These are phyloP conservation scores for Uronychia binucleata DNA, from an alignment of 73 alveolate species.

Conservation along the genomic window DNA sequence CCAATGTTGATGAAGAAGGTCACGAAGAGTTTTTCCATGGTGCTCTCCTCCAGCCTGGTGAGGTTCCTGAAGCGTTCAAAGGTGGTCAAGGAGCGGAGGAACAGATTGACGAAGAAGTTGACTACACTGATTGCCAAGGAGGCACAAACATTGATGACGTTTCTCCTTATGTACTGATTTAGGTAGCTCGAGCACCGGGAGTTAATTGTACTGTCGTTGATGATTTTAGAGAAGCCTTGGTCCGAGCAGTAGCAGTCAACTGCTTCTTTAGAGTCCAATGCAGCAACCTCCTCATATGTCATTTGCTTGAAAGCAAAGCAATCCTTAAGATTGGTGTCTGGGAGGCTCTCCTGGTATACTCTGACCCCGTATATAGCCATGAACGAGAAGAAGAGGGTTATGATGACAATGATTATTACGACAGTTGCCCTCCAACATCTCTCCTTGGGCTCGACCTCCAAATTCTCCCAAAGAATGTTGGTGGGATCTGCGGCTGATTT, in stretches of 20 bases:
- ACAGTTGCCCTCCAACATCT: constrained; percentile 27
- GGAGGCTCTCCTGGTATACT: not conserved
- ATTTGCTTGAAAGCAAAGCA: not conserved
- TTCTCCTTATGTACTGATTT: not conserved
- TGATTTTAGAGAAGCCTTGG: constrained; percentile 6
- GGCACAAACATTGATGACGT: constrained; percentile 18
- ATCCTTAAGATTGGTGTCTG: not conserved
- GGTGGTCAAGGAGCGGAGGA: constrained; percentile 12
- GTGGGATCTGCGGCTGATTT: constrained; percentile 19
- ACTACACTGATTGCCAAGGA: constrained; percentile 41
- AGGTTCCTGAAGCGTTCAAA: constrained; percentile 51
- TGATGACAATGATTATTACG: constrained; percentile 3
- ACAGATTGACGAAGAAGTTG: constrained; percentile 28
- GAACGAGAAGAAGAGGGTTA: constrained; percentile 6
- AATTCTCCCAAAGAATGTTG: constrained; percentile 30
- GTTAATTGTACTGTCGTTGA: not conserved
- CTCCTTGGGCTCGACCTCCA: constrained; percentile 20
- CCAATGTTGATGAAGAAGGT: constrained; percentile 56
- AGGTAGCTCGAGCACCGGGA: constrained; percentile 5
- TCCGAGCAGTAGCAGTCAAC: constrained; percentile 22
- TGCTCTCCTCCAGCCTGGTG: constrained; percentile 9
- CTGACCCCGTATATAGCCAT: constrained; percentile 4
- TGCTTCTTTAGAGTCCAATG: not conserved
- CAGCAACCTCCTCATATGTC: constrained; percentile 1
- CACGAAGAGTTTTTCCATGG: constrained; percentile 40